Percentiles rank a stretch among this genome's conserved stretches.
These are phyloP conservation scores for Simplicillium sp. DNA, from an alignment of 2,329 filamentous ascomycete genomes.

Conservation along the genomic window DNA sequence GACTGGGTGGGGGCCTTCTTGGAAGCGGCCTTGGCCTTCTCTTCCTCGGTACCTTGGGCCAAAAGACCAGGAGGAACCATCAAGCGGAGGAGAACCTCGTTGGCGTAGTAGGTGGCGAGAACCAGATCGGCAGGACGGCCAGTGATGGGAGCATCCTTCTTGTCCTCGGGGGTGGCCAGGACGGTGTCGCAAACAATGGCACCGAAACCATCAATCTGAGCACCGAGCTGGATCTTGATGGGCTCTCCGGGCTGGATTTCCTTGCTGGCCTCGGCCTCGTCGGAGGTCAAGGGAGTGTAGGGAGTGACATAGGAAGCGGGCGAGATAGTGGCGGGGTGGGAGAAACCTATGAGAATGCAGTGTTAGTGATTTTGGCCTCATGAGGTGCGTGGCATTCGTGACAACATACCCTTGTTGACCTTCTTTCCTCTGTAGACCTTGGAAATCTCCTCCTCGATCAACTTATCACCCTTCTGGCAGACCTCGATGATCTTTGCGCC, in stretches of 20 bases:
- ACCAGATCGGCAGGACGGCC: constrained; percentile 80
- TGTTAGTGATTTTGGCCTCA: constrained; percentile 9
- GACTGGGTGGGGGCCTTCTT: constrained; percentile 76
- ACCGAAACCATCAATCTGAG: constrained; percentile 95
- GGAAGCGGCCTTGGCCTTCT: constrained; percentile 83
- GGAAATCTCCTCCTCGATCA: constrained; percentile 83
- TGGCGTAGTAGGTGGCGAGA: constrained; percentile 87
- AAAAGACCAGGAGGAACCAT: constrained; percentile 87
- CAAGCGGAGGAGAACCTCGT: constrained; percentile 84
- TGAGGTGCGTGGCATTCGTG: constrained; percentile 2
- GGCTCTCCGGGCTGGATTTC: constrained; percentile 78
- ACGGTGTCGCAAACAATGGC: constrained; percentile 94
- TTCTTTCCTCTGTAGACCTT: constrained; percentile 99
- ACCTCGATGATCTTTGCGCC: constrained; percentile 89
- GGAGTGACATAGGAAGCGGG: constrained; percentile 91
- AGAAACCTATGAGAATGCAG: constrained; percentile 52
- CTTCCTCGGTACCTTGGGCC: constrained; percentile 76
- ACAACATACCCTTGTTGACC: constrained; percentile 68
- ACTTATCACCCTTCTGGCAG: constrained; percentile 91
- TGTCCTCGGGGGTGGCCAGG: constrained; percentile 52
- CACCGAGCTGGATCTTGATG: constrained; percentile 97
- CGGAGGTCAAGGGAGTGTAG: constrained; percentile 84
- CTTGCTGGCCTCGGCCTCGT: constrained; percentile 71
- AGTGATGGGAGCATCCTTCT: constrained; percentile 54
- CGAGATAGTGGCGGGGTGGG: constrained; percentile 90